phyloP scores from a whole-genome alignment of 1,284 basidiomycete genomes.

The Chalciporus sp. region DNA sequence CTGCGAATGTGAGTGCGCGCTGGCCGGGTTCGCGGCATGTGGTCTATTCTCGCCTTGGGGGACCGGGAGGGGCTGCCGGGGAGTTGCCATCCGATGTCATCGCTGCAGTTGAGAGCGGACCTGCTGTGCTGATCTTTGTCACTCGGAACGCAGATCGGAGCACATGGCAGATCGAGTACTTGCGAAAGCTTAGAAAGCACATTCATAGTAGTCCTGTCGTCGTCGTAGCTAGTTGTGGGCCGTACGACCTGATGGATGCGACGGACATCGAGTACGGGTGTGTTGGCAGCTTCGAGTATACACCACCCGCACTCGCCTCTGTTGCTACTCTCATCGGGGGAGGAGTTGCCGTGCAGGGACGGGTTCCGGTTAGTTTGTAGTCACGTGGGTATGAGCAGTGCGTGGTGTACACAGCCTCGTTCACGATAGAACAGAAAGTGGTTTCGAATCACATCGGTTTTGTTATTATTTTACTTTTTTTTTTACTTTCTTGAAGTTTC shows the following conservation, averaged over 20 bases:
- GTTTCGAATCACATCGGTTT: not conserved
- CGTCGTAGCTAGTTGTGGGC: slow-evolving; percentile 59
- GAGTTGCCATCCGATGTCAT: slow-evolving; percentile 10
- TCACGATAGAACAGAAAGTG: slow-evolving; percentile 18
- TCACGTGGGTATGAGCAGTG: slow-evolving; percentile 28
- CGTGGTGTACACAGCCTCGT: slow-evolving; percentile 28
- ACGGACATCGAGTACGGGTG: slow-evolving; percentile 25
- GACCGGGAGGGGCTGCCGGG: slow-evolving; percentile 1
- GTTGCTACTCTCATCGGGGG: slow-evolving; percentile 51
- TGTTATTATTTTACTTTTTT: slow-evolving; percentile 6
- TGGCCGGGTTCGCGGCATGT: slow-evolving; percentile 42
- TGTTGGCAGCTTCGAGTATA: slow-evolving; percentile 62
- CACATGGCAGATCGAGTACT: slow-evolving; percentile 53
- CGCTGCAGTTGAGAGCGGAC: slow-evolving; percentile 14
- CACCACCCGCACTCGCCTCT: slow-evolving; percentile 48
- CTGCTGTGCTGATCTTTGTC: slow-evolving; percentile 49
- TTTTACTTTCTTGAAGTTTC: not conserved
- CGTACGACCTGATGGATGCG: slow-evolving; percentile 53
- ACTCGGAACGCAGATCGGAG: slow-evolving; percentile 58
- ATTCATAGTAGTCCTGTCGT: slow-evolving; percentile 38
- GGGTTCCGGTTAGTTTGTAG: slow-evolving; percentile 39
- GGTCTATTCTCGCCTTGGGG: slow-evolving; percentile 44
- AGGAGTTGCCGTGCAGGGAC: slow-evolving; percentile 37
- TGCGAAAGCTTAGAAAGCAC: slow-evolving; percentile 37
- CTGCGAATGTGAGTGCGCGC: slow-evolving; percentile 38